Evolutionary conservation across 257 asterid genomes (phyloP), one percentile per base, ranked within the genome.

Genomic region (Nicotiana sylvestris): DNA sequence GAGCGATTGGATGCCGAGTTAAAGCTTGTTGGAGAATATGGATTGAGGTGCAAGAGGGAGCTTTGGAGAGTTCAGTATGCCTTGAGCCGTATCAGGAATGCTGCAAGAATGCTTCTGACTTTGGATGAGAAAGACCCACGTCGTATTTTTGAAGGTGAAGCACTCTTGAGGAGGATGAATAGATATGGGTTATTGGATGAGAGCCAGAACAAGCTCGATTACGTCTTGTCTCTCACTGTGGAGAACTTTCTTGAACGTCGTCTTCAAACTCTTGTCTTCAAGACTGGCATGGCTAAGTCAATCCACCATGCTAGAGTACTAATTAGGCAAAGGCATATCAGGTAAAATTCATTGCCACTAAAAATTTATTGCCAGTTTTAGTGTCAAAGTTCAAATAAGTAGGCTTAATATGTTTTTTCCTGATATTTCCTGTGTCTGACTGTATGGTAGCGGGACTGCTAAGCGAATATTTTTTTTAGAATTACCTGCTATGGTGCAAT

Each of bases 271-370:
- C 93, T 88, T 18, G 94, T 89, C 78, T 91, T 91, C n/a, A 89
- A 91, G 86, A 90, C 93, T 0, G 92, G 93, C 55, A 89, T 91
- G 94, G 94, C 94, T 10, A 91, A 91, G 91, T 91, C 94, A 62
- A 91, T 91, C 81, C 95, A 91, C 82, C 95, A 91, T 81, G 93
- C 95, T 30, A 88, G 95, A 85, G 95, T 91, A 53, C 94, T 91
- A 61, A 91, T 91, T 85, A 85, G 92, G 86, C 95, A 91, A 81
- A 88, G 91, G 91, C 95, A 91, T 78, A 89, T 91, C 89, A 88
- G 93, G 93, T 91, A 88, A 30, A 33, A 33, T 33, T 33, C 37
- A 33, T 33, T 33, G 37, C 9, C 37, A 33, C 4, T 33, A 55
- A n/a, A 18, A 6, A 21, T 55, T 27, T 49, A 0, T 13, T 53